Percentiles rank a stretch among this genome's conserved stretches.
Conservation (phyloP, 371 early-diverging fungal species). For the Apophysomyces ossiformis region DNA sequence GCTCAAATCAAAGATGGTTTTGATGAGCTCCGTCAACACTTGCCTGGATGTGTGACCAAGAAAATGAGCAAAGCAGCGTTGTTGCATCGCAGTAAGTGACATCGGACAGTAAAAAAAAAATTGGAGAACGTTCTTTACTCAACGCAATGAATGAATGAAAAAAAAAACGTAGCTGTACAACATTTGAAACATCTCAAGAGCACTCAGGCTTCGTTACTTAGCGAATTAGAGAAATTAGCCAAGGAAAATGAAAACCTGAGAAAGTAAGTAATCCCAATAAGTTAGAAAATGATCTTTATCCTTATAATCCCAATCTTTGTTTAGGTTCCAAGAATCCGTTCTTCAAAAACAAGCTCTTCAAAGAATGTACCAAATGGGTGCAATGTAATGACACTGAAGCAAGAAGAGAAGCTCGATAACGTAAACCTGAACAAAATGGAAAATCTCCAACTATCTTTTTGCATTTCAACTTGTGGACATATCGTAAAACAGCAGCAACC, state of each 20-base stretch:
- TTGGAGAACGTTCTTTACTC: slow-evolving; percentile 9
- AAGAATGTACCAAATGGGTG: slow-evolving; percentile 55
- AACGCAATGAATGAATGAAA: not conserved
- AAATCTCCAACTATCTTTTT: slow-evolving; percentile 7
- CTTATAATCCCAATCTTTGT: too few relatives aligned
- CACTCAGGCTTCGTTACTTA: slow-evolving; percentile 46
- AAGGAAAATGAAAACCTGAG: slow-evolving; percentile 56
- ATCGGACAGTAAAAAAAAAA: not conserved
- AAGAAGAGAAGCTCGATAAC: not conserved
- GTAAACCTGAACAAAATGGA: slow-evolving; percentile 15
- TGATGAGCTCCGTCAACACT: slow-evolving; percentile 57
- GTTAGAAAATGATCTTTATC: not conserved
- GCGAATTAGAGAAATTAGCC: slow-evolving; percentile 50
- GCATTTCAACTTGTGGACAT: slow-evolving; percentile 11
- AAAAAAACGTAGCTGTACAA: slow-evolving; percentile 41
- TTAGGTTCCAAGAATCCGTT: slow-evolving; percentile 51
- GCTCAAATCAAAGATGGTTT: slow-evolving; percentile 67
- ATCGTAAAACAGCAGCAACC: not conserved
- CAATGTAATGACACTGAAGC: slow-evolving; percentile 28
- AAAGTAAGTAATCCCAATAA: slow-evolving; percentile 32
- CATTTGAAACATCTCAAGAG: slow-evolving; percentile 54
- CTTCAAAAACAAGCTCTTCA: slow-evolving; percentile 58
- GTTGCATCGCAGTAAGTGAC: slow-evolving; percentile 53
- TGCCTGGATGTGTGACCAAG: slow-evolving; percentile 58
- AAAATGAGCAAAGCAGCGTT: slow-evolving; percentile 64